Percentiles rank a stretch among this genome's conserved stretches.
Conservation (phyloP, 139 green algal genomes). For the Tetradesmus obliquus region DNA sequence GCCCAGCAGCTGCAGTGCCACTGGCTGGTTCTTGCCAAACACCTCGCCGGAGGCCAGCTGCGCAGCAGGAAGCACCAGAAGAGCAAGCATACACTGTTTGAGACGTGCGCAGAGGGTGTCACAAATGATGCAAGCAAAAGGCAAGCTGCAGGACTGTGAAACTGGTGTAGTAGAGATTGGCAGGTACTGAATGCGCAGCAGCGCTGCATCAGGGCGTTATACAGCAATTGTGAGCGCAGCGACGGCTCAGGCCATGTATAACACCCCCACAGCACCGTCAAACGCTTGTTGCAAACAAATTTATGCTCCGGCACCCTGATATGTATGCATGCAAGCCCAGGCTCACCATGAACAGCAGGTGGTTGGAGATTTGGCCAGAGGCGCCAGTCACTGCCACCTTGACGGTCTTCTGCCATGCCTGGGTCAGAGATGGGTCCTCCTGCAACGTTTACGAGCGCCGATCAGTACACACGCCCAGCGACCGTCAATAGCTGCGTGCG, state of each 20-base stretch:
- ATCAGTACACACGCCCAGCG: background rate
- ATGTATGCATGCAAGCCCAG: background rate
- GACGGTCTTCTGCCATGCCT: slow-evolving; percentile 82
- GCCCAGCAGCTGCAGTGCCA: slow-evolving; percentile 89
- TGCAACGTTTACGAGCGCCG: background rate
- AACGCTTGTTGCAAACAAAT: background rate
- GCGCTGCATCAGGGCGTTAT: background rate
- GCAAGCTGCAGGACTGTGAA: background rate
- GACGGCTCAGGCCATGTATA: background rate
- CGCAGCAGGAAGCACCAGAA: slow-evolving; percentile 10
- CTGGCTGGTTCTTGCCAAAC: slow-evolving; percentile 91
- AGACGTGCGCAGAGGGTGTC: too few species aligned
- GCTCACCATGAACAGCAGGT: slow-evolving; percentile 92
- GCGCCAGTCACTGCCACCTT: slow-evolving; percentile 84
- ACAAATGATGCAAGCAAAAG: background rate
- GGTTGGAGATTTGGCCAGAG: slow-evolving; percentile 93
- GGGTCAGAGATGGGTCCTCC: slow-evolving; percentile 70
- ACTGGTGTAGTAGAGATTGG: background rate
- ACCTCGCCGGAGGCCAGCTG: slow-evolving; percentile 83
- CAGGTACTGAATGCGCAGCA: background rate
- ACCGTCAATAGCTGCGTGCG: background rate
- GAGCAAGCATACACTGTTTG: background rate
- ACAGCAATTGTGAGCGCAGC: background rate
- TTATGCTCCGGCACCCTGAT: background rate
- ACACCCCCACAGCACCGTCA: too few species aligned